phyloP scores from a whole-genome alignment of 495 filamentous ascomycete genomes.

The Penicillium egyptiacum region DNA sequence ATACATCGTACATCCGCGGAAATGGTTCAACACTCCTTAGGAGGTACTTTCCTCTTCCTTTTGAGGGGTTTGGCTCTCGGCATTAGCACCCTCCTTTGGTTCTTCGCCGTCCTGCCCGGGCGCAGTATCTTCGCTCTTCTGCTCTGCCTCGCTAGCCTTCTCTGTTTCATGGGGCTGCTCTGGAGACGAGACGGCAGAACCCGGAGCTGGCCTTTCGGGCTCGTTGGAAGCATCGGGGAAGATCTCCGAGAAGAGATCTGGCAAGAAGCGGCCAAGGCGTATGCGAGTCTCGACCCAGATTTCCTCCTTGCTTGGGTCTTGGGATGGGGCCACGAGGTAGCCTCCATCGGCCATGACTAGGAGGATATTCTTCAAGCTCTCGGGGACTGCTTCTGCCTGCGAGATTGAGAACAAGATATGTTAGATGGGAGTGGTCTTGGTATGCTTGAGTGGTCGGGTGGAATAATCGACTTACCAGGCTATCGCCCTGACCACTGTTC shows the following conservation, averaged over 20 bases:
- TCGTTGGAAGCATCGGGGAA: slow-evolving; percentile 42
- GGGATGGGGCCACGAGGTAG: slow-evolving; percentile 69
- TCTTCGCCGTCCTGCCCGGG: slow-evolving; percentile 4
- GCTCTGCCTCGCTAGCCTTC: slow-evolving; percentile 15
- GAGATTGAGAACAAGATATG: slow-evolving; percentile 7
- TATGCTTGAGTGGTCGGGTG: neutral
- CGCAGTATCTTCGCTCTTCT: slow-evolving; percentile 17
- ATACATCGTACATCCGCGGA: neutral
- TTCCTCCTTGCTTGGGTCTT: slow-evolving; percentile 46
- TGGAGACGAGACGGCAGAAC: slow-evolving; percentile 26
- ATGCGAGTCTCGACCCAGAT: slow-evolving; percentile 75
- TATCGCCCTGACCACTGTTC: slow-evolving; percentile 93
- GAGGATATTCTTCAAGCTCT: slow-evolving; percentile 94
- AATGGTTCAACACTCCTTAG: neutral
- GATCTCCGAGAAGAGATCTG: slow-evolving; percentile 61
- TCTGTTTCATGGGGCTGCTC: slow-evolving; percentile 11
- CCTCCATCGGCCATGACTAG: slow-evolving; percentile 92
- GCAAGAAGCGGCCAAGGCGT: slow-evolving; percentile 85
- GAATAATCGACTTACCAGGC: slow-evolving; percentile 60
- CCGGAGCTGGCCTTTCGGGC: slow-evolving; percentile 24
- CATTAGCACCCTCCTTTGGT: neutral
- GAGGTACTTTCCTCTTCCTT: slow-evolving; percentile 11
- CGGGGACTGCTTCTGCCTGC: slow-evolving; percentile 91
- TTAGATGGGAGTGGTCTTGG: slow-evolving; percentile 5
- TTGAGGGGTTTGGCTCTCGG: slow-evolving; percentile 8